Percentiles rank a stretch among this genome's conserved stretches.
phyloP scores from a whole-genome alignment of 2,329 filamentous ascomycete genomes.

The Pestalotiopsis sp. region DNA sequence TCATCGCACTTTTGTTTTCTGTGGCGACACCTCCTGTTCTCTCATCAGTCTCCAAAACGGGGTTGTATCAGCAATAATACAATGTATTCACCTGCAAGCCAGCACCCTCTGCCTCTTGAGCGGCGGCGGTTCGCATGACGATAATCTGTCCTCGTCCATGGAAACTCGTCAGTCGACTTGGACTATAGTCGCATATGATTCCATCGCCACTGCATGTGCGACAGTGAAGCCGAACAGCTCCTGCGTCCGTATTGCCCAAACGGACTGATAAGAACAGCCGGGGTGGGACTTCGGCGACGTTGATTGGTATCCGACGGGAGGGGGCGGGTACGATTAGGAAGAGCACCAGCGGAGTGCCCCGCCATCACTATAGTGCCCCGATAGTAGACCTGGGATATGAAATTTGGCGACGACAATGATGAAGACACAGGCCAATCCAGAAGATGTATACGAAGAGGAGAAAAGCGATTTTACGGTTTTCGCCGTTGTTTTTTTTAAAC shows the following conservation, averaged over 20 bases:
- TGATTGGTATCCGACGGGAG: background rate
- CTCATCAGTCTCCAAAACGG: background rate
- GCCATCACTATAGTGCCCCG: no score
- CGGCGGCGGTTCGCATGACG: slow-evolving; percentile 1
- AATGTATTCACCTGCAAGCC: background rate
- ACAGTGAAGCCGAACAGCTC: background rate
- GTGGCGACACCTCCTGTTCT: slow-evolving; percentile 10
- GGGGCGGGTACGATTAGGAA: background rate
- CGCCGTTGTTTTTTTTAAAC: no score
- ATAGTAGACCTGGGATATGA: no score
- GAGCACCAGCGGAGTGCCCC: no score
- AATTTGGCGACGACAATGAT: no score
- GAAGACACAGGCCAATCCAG: no score
- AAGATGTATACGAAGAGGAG: no score
- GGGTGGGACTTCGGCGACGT: background rate
- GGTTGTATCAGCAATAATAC: background rate
- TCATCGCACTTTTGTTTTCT: slow-evolving; percentile 18
- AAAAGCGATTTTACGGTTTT: no score
- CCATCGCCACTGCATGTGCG: background rate
- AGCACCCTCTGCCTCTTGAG: slow-evolving; percentile 3
- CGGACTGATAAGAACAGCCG: background rate
- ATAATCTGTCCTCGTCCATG: slow-evolving; percentile 1
- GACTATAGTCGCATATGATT: background rate
- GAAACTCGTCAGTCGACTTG: background rate
- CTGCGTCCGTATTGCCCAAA: background rate